Base-by-base conservation (phyloP, 441 rosid species). In the Gossypium armourianum region DNA sequence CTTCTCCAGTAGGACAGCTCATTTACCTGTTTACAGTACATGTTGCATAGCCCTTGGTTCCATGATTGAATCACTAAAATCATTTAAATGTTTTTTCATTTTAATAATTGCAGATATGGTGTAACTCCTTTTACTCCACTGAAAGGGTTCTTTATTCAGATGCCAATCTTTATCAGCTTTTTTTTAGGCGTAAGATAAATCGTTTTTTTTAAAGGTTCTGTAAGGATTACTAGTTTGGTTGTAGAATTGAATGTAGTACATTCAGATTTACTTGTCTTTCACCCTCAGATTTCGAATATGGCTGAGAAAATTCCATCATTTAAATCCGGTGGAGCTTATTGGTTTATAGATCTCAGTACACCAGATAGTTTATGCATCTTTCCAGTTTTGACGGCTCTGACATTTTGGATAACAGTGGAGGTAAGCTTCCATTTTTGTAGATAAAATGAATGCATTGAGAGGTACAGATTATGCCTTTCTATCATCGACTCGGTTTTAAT, bases 261-360 rank as follows among this genome's bases (percentile, higher is more conserved):
- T 63, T 21, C 47, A 12, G 3, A 29, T 58, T 19, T 28, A 15
- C 49, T 23, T 8, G 6, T 49, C n/a, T 64, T 53, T 47, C 62
- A 19, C 0, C 29, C 43, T 29, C 83, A 93, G 98, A 78, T 93
- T 71, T 21, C 86, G 32, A 91, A 86, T 72, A 90, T 93, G 98
- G 93, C 86, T 26, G 98, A 93, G 80, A 93, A 91, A 69, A 90
- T 91, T 58, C 93, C 97, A 8, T 93, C 98, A n/a, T 91, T 93
- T 73, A 87, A 91, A 76, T 79, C 5, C 12, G 97, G 98, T 17
- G 98, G 98, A 70, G 91, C 88, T 1, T 83, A 66, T 71, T 93
- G 96, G 98, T 91, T 91, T 65, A 75, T 81, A 2, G 96, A 93
- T 81, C 91, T 91, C 72, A 73, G 89, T 3, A 78, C 84, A 19